Evolutionary conservation across 192 early-diverging fungal species (phyloP).

Genomic region (Backusella morwellensis): DNA sequence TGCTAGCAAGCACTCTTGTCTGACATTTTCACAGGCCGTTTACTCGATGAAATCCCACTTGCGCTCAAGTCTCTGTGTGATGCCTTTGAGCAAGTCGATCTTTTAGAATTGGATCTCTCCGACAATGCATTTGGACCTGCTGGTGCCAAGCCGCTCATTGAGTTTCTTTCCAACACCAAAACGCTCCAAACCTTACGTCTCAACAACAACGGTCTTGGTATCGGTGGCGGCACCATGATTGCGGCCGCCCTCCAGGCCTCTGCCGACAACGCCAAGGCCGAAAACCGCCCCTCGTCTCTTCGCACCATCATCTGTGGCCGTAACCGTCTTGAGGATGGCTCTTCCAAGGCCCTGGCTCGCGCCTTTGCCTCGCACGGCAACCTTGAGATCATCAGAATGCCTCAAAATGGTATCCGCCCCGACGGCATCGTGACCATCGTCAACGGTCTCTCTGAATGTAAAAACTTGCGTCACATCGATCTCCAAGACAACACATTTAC

Average conservation of each 20-base stretch:
- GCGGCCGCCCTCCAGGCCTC: constrained; percentile 78
- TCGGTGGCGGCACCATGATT: constrained; percentile 85
- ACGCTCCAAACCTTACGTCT: constrained; percentile 82
- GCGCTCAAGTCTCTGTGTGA: constrained; percentile 80
- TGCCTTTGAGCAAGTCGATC: constrained; percentile 77
- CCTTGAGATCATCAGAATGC: constrained; percentile 84
- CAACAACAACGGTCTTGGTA: constrained; percentile 97
- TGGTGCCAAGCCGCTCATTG: constrained; percentile 84
- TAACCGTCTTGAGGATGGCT: constrained; percentile 90
- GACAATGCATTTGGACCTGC: constrained; percentile 99
- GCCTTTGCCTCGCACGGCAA: constrained; percentile 79
- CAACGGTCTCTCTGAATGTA: constrained; percentile 63
- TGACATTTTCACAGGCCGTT: constrained; percentile 94
- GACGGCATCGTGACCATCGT: constrained; percentile 85
- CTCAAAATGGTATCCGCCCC: constrained; percentile 96
- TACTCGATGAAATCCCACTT: constrained; percentile 86
- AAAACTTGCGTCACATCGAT: constrained; percentile 73
- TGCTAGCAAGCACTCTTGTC: constrained; percentile 75
- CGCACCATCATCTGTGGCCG: constrained; percentile 86
- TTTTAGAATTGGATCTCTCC: constrained; percentile 81
- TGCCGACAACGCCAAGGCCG: constrained; percentile 66
- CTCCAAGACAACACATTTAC: constrained; percentile 98
- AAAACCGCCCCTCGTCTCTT: constrained; percentile 63
- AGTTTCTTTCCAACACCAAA: constrained; percentile 80
- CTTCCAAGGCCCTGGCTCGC: constrained; percentile 70